Conservation (phyloP, 225 moss, liverwort and hornwort genomes). For the Ulota crispa region DNA sequence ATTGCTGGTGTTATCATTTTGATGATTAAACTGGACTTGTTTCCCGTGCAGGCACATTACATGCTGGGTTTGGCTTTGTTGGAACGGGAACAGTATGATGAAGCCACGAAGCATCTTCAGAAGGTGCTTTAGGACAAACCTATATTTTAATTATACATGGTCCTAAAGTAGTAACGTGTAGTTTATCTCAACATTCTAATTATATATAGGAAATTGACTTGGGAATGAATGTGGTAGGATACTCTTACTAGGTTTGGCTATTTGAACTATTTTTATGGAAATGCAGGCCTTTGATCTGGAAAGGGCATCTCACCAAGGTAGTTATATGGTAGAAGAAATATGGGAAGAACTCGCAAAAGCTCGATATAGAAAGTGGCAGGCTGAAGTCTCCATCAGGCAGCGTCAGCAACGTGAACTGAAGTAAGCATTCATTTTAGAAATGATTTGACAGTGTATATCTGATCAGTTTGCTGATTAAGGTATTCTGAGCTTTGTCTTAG, state of each 20-base stretch:
- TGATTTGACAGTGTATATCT: neutral
- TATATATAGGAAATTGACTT: neutral
- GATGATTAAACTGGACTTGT: slow-evolving; percentile 18
- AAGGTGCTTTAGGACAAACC: slow-evolving; percentile 45
- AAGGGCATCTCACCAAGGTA: slow-evolving; percentile 52
- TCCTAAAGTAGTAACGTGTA: neutral
- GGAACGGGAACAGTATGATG: slow-evolving; percentile 52
- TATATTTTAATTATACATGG: neutral
- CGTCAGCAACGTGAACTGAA: slow-evolving; percentile 63
- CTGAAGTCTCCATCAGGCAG: slow-evolving; percentile 43
- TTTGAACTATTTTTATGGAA: neutral
- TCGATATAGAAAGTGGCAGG: slow-evolving; percentile 65
- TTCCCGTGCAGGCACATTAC: slow-evolving; percentile 76
- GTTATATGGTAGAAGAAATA: slow-evolving; percentile 80
- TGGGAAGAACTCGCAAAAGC: slow-evolving; percentile 87
- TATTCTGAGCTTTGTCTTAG: neutral
- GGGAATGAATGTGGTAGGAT: neutral
- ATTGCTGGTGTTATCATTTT: slow-evolving; percentile 3
- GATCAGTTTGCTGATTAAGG: neutral
- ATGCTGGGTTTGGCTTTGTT: slow-evolving; percentile 83
- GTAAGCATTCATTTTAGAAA: slow-evolving; percentile 21
- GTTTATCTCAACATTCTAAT: neutral
- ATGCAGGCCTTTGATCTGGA: slow-evolving; percentile 73
- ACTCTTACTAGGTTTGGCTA: neutral
- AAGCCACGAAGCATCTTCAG: slow-evolving; percentile 84